Evolutionary conservation across 331 rosid species (phyloP).

Genomic region (Quercus tomentella): DNA sequence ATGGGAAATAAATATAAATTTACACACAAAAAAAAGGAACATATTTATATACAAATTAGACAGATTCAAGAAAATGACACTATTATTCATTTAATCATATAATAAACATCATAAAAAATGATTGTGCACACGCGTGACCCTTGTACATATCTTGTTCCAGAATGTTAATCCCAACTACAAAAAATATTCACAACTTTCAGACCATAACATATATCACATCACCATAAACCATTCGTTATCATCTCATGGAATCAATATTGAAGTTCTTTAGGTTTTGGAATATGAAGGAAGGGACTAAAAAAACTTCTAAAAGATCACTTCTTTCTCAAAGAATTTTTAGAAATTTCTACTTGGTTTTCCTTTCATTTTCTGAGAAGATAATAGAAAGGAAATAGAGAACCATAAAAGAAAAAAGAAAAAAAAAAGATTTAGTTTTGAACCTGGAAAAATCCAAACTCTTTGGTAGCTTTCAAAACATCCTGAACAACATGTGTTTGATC

Average conservation of each 20-base stretch:
- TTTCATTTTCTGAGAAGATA: background rate
- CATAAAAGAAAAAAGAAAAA: no score
- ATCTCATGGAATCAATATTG: background rate
- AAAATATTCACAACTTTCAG: no score
- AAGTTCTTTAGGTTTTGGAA: background rate
- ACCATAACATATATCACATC: no score
- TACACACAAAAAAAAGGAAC: background rate
- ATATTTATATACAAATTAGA: background rate
- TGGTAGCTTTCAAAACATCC: constrained; percentile 38
- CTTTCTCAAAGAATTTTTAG: background rate
- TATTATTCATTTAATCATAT: background rate
- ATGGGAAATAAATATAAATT: background rate
- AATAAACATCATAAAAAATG: no score
- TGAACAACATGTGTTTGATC: constrained; percentile 17
- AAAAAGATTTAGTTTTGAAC: background rate
- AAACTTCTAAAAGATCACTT: background rate
- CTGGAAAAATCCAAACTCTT: constrained; percentile 49
- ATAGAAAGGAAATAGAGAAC: background rate
- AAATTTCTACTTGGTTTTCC: background rate
- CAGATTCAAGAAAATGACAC: background rate
- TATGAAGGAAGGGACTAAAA: background rate
- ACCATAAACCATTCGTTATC: no score
- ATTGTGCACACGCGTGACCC: background rate
- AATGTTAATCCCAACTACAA: background rate
- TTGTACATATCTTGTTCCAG: background rate